These are phyloP conservation scores for Ogataea salicorniae DNA, from an alignment of 805 yeast species.

Conservation along the genomic window DNA sequence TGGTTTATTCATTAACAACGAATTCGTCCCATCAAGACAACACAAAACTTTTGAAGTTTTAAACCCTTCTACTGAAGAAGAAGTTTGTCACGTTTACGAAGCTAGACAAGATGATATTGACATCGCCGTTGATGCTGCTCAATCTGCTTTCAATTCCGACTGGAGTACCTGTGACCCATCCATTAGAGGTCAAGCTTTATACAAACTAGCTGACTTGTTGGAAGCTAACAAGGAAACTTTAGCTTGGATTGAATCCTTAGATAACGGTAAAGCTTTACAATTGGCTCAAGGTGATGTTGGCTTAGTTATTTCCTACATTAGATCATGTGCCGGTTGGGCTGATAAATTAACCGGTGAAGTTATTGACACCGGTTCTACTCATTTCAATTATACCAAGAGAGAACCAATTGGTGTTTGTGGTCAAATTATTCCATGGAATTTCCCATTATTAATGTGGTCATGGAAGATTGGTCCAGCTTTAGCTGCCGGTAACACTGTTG, in stretches of 20 bases:
- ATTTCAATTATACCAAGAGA: slow-evolving; percentile 60
- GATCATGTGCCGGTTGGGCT: slow-evolving; percentile 71
- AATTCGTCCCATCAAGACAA: slow-evolving; percentile 44
- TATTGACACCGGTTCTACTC: slow-evolving; percentile 57
- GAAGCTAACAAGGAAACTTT: slow-evolving; percentile 60
- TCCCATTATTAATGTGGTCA: slow-evolving; percentile 73
- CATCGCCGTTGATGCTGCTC: slow-evolving; percentile 63
- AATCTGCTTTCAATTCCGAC: slow-evolving; percentile 46
- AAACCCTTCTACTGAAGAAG: slow-evolving; percentile 50
- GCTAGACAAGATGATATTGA: slow-evolving; percentile 62
- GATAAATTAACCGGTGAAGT: slow-evolving; percentile 64
- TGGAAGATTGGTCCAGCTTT: slow-evolving; percentile 81
- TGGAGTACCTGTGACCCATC: slow-evolving; percentile 61
- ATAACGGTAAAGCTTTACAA: slow-evolving; percentile 70
- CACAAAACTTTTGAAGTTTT: slow-evolving; percentile 48
- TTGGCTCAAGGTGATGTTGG: slow-evolving; percentile 65
- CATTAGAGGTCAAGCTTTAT: slow-evolving; percentile 46
- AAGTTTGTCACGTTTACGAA: slow-evolving; percentile 45
- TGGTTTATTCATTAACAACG: slow-evolving; percentile 55
- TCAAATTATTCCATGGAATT: slow-evolving; percentile 82
- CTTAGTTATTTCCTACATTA: slow-evolving; percentile 57
- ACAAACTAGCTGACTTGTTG: slow-evolving; percentile 62
- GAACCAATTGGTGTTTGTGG: slow-evolving; percentile 83
- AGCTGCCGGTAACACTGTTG: slow-evolving; percentile 70
- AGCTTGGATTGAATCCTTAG: slow-evolving; percentile 65